Evolutionary conservation across 2,329 filamentous ascomycete species (phyloP).

Genomic region (Ceratocystis alfenasii): DNA sequence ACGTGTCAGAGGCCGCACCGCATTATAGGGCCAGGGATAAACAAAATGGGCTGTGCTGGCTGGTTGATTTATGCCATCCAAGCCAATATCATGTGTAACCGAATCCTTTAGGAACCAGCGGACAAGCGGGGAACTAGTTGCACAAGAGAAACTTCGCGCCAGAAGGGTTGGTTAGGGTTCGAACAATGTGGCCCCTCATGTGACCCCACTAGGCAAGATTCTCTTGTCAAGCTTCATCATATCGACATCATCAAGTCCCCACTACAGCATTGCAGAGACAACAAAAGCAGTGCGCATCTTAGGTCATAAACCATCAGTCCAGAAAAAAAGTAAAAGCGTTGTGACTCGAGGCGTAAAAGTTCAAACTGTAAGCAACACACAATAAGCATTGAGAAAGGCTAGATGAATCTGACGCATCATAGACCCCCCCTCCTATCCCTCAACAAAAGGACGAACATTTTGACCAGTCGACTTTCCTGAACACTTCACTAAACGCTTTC

Average conservation of each 20-base stretch:
- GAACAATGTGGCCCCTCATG: neutral
- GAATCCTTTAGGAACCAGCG: neutral
- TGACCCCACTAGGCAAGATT: slow-evolving; percentile 12
- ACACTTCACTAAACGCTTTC: neutral
- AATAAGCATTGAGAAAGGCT: neutral
- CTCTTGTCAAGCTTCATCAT: slow-evolving; percentile 2
- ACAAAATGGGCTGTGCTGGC: neutral
- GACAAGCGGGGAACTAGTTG: neutral
- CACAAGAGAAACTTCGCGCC: neutral
- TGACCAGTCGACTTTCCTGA: neutral
- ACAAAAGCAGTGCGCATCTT: neutral
- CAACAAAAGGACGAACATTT: neutral
- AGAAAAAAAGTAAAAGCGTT: neutral
- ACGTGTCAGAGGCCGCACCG: slow-evolving; percentile 2
- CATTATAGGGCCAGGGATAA: neutral
- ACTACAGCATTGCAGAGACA: neutral
- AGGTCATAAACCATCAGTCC: neutral
- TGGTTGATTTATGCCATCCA: slow-evolving; percentile 1
- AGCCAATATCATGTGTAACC: slow-evolving; percentile 6
- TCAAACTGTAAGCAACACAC: neutral
- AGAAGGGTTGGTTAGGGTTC: slow-evolving; percentile 7
- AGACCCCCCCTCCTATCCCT: neutral
- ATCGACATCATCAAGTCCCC: slow-evolving; percentile 12
- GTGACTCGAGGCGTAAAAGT: neutral
- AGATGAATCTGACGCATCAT: neutral